Conservation (phyloP, 805 yeast species). For the Metschnikowia vanudenii region DNA sequence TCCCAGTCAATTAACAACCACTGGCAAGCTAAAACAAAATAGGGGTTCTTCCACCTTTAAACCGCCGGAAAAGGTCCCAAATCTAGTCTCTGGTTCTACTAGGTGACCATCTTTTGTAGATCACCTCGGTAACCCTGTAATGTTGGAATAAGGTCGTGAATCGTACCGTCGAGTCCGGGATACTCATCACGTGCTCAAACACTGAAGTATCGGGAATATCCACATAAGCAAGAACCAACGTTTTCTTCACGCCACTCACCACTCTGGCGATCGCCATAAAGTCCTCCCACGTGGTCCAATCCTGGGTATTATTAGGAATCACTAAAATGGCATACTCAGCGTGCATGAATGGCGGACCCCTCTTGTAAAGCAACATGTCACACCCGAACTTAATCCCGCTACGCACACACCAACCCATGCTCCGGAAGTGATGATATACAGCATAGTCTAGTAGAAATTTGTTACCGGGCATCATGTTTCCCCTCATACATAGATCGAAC, state of each 20-base stretch:
- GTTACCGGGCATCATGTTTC: constrained; percentile 7
- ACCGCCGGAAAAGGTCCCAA: too few relatives aligned
- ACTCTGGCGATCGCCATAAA: constrained; percentile 72
- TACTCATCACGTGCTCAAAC: constrained; percentile 17
- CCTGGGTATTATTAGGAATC: constrained; percentile 35
- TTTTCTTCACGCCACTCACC: constrained; percentile 82
- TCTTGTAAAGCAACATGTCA: constrained; percentile 75
- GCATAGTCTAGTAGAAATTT: constrained; percentile 56
- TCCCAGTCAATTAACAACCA: neutral
- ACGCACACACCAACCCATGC: constrained; percentile 92
- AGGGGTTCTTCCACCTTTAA: too few relatives aligned
- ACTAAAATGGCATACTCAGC: constrained; percentile 79
- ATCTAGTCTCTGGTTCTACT: constrained; percentile 76
- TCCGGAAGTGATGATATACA: constrained; percentile 81
- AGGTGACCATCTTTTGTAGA: constrained; percentile 83
- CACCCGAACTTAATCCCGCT: constrained; percentile 91
- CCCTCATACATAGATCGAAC: constrained; percentile 26
- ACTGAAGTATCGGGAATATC: constrained; percentile 46
- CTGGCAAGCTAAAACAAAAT: too few relatives aligned
- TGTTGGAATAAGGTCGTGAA: constrained; percentile 32
- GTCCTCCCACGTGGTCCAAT: constrained; percentile 53
- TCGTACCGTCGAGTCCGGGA: constrained; percentile 14
- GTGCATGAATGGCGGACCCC: constrained; percentile 95
- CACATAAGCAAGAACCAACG: constrained; percentile 67
- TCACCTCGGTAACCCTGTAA: constrained; percentile 61